Evolutionary conservation across 2,329 filamentous ascomycete genomes (phyloP).

Genomic region (Dactylellina sp.): DNA sequence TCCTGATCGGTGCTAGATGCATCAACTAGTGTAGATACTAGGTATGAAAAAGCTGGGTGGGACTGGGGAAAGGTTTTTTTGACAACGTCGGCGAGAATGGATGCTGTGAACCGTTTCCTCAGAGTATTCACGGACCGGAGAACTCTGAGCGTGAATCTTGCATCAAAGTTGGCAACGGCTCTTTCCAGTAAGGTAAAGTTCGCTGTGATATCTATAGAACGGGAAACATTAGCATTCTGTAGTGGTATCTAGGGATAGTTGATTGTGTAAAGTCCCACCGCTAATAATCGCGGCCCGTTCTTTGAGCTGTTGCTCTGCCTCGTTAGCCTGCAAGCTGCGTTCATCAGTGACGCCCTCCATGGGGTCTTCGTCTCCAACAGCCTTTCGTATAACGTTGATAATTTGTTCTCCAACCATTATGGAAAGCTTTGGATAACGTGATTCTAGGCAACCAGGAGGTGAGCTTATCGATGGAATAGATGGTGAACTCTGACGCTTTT

Average conservation of each 20-base stretch:
- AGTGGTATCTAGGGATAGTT: background rate
- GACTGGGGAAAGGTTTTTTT: constrained; percentile 80
- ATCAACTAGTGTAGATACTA: constrained; percentile 76
- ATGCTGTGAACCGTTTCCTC: constrained; percentile 86
- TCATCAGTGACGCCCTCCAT: constrained; percentile 46
- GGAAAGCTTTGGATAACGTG: background rate
- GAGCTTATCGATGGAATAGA: background rate
- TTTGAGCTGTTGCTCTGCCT: constrained; percentile 23
- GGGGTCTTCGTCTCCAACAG: constrained; percentile 49
- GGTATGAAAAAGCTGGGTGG: constrained; percentile 74
- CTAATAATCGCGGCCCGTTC: constrained; percentile 37
- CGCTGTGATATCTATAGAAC: constrained; percentile 83
- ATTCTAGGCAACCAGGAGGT: background rate
- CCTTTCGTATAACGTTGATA: constrained; percentile 55
- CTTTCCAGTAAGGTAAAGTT: constrained; percentile 93
- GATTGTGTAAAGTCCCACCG: constrained; percentile 7
- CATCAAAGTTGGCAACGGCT: constrained; percentile 91
- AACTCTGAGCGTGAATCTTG: constrained; percentile 92
- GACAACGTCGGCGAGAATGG: constrained; percentile 83
- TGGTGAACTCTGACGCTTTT: no score
- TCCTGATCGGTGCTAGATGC: constrained; percentile 67
- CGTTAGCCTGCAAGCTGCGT: background rate
- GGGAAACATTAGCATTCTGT: background rate
- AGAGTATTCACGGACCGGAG: constrained; percentile 95
- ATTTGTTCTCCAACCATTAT: constrained; percentile 53